A percentile compares a stretch with the other conserved stretches of the same genome.
These are phyloP conservation scores for Copromyces sp. DNA, from an alignment of 495 filamentous ascomycete species.

Conservation along the genomic window DNA sequence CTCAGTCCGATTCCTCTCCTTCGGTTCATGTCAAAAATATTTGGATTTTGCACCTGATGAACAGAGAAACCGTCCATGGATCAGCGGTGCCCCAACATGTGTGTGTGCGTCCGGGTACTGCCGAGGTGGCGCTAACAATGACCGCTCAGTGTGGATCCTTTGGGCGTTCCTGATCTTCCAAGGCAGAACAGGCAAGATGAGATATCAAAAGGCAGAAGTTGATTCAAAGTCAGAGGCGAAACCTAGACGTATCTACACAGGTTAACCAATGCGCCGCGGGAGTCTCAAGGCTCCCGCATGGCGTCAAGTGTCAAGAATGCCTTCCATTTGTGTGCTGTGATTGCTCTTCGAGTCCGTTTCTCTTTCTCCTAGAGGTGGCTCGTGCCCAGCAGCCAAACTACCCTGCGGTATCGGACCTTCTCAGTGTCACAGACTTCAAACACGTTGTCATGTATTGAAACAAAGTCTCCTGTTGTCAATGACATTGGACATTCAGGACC, in stretches of 20 bases:
- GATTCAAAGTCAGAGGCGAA: too few relatives aligned
- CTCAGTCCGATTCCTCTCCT: not conserved
- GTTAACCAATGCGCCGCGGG: not conserved
- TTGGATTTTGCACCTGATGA: not conserved
- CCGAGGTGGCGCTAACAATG: not conserved
- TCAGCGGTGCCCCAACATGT: not conserved
- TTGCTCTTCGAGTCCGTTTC: not conserved
- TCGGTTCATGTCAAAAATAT: not conserved
- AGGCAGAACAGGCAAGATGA: not conserved
- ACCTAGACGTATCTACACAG: not conserved
- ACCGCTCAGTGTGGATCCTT: not conserved
- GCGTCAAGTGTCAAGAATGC: not conserved
- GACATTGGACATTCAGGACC: not conserved
- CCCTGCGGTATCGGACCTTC: not conserved
- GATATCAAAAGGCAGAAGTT: not conserved
- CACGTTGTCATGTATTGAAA: not conserved
- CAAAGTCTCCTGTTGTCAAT: not conserved
- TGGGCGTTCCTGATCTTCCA: not conserved
- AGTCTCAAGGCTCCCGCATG: not conserved
- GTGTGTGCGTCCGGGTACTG: not conserved
- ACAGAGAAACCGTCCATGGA: not conserved
- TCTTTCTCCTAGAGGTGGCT: not conserved
- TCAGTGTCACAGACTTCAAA: not conserved
- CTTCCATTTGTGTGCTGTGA: not conserved
- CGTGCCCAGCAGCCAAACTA: not conserved